phyloP scores from a whole-genome alignment of 2,329 filamentous ascomycete species.

The Rhytidhysteron rufulum region DNA sequence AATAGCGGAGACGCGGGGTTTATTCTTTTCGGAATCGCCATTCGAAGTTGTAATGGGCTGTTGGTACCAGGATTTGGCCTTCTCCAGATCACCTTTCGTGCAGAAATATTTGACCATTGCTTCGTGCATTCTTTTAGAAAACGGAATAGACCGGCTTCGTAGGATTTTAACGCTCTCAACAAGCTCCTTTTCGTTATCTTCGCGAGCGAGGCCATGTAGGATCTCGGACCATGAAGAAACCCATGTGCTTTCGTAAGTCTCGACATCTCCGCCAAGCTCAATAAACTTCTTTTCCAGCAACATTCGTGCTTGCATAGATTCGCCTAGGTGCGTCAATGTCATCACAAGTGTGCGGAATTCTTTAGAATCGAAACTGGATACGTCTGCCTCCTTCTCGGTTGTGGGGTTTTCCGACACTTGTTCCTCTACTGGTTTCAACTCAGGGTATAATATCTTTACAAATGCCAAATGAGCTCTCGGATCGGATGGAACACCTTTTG shows the following conservation, averaged over 20 bases:
- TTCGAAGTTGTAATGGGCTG: constrained; percentile 44
- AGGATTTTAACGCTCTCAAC: constrained; percentile 53
- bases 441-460: constrained; percentile 36
- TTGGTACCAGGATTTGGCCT: constrained; percentile 65
- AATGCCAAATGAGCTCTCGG: constrained; percentile 37
- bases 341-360: background rate
- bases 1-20: constrained; percentile 39
- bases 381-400: background rate
- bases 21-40: constrained; percentile 6
- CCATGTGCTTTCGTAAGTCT: background rate
- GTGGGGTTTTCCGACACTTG: background rate
- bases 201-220: constrained; percentile 58
- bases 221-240: constrained; percentile 34
- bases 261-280: background rate
- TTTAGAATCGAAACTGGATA: background rate
- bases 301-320: background rate
- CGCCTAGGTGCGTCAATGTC: background rate
- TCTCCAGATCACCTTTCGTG: constrained; percentile 51
- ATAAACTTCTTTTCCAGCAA: background rate
- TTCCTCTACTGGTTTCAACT: constrained; percentile 10
- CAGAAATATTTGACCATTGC: constrained; percentile 63
- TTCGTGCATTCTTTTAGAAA: constrained; percentile 40
- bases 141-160: constrained; percentile 34
- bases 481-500: constrained; percentile 33
- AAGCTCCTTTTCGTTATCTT: constrained; percentile 58